Evolutionary conservation across 2,329 filamentous ascomycete species (phyloP).

Genomic region (Talaromyces rugulosus): DNA sequence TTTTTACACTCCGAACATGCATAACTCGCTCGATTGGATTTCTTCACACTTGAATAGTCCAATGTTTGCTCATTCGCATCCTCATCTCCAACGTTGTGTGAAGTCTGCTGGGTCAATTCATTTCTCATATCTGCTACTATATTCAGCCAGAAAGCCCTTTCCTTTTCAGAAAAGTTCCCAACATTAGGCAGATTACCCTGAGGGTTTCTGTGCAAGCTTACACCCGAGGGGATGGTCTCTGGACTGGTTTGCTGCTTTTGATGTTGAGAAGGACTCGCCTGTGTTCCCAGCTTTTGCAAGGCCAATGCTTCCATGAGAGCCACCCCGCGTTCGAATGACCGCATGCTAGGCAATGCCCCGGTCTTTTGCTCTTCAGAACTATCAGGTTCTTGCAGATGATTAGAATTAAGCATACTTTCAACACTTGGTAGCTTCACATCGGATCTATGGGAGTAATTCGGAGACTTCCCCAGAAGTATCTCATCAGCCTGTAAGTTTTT

Average conservation of each 20-base stretch:
- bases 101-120: not conserved
- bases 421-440: not conserved
- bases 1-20: not conserved
- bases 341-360: slow-evolving; percentile 1
- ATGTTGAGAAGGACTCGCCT: not conserved
- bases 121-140: not conserved
- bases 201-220: not conserved
- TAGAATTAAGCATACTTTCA: not conserved
- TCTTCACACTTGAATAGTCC: not conserved
- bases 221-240: not conserved
- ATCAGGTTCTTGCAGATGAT: not conserved
- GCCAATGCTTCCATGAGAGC: not conserved
- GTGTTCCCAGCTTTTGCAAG: not conserved
- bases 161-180: not conserved
- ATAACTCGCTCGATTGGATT: not conserved
- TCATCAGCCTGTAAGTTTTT: not conserved
- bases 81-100: not conserved
- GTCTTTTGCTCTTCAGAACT: slow-evolving; percentile 15
- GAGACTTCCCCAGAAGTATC: not conserved
- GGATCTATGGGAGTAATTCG: not conserved
- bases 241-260: not conserved
- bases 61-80: not conserved
- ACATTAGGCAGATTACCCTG: not conserved
- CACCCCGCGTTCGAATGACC: slow-evolving; percentile 1
- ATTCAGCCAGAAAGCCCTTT: not conserved